Conservation (phyloP, 208 protist species). For the Leptomonas seymouri region DNA sequence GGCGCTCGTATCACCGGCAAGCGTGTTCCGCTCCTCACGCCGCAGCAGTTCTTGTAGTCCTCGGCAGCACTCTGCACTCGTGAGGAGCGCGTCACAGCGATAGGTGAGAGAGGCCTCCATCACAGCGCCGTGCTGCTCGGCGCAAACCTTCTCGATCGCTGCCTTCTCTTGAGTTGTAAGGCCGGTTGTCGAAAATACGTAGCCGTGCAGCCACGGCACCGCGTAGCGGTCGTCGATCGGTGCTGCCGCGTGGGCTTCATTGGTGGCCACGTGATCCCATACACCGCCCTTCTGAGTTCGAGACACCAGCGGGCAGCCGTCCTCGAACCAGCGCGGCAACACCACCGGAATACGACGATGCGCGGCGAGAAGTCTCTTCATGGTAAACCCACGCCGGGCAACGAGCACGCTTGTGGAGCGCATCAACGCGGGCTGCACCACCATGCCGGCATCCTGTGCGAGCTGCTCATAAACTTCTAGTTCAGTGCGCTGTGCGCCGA, state of each 20-base stretch:
- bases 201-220: constrained; percentile 65
- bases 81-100: constrained; percentile 61
- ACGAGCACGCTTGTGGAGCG: constrained; percentile 58
- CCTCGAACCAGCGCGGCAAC: constrained; percentile 48
- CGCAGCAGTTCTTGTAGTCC: constrained; percentile 28
- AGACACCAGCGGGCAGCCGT: constrained; percentile 9
- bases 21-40: not conserved
- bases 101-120: constrained; percentile 41
- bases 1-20: not conserved
- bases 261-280: not conserved
- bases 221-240: constrained; percentile 1
- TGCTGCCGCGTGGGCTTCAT: not conserved
- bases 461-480: constrained; percentile 7
- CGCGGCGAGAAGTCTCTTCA: constrained; percentile 71
- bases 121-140: constrained; percentile 41
- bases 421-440: constrained; percentile 43
- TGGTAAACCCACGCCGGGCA: constrained; percentile 65
- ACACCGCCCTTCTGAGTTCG: not conserved
- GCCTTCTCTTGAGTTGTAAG: constrained; percentile 46
- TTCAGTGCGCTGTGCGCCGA: not conserved
- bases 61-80: constrained; percentile 41
- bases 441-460: constrained; percentile 24
- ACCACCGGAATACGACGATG: constrained; percentile 59
- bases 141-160: constrained; percentile 49
- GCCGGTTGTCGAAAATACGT: constrained; percentile 61